Conservation (phyloP, 495 filamentous ascomycete species). For the Xylaria bambusicola region DNA sequence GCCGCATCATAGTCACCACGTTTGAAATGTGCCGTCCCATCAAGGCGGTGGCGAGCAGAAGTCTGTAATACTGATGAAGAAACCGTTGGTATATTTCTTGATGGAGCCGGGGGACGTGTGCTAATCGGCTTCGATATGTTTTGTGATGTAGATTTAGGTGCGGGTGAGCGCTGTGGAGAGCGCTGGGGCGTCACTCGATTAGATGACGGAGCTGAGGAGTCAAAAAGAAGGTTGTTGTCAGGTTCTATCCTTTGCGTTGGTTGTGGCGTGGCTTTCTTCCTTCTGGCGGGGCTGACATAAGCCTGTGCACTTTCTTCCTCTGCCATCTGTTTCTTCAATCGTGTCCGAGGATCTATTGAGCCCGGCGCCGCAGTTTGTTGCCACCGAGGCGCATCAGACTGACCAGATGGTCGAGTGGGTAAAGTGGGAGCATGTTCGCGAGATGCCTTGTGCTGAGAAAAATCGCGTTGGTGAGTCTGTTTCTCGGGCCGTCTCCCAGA, state of each 20-base stretch:
- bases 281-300: conserved; percentile 86
- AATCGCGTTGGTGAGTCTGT: conserved; percentile 36
- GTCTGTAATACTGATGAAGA: conserved; percentile 67
- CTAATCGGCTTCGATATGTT: conserved; percentile 23
- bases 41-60: conserved; percentile 73
- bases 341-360: conserved; percentile 55
- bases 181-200: conserved; percentile 25
- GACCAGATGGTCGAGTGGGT: conserved; percentile 32
- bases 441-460: conserved; percentile 24
- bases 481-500: conserved; percentile 53
- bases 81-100: conserved; percentile 61
- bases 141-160: conserved; percentile 15
- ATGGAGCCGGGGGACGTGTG: conserved; percentile 34
- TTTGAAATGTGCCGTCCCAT: conserved; percentile 87
- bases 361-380: conserved; percentile 47
- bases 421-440: conserved; percentile 51
- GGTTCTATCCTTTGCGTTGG: conserved; percentile 44
- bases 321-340: conserved; percentile 67
- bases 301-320: conserved; percentile 83
- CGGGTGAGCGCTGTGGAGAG: conserved; percentile 17
- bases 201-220: conserved; percentile 33
- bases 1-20: conserved; percentile 88
- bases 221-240: conserved; percentile 61
- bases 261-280: conserved; percentile 63
- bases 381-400: conserved; percentile 39